A percentile compares a stretch with the other conserved stretches of the same genome.
These are phyloP conservation scores for Physcia stellaris DNA, from an alignment of 495 filamentous ascomycete species.

Conservation along the genomic window DNA sequence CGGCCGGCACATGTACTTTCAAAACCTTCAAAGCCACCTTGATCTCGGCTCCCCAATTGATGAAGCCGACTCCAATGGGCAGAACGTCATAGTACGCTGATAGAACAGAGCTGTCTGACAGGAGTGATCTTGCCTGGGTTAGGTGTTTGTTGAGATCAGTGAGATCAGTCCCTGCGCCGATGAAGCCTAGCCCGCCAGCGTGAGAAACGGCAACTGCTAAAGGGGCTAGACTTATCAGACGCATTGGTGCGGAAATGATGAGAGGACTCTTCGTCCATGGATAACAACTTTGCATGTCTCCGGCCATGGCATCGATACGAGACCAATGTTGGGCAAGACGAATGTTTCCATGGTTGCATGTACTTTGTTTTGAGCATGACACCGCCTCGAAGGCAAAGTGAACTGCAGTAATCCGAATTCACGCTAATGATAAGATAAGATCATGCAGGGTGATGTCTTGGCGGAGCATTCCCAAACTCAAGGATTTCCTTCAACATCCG, in stretches of 20 bases:
- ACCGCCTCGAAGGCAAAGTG: too few species aligned
- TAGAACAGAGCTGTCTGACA: slow-evolving; percentile 6
- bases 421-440: too few species aligned
- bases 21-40: slow-evolving; percentile 25
- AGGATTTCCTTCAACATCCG: too few species aligned
- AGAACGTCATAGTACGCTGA: slow-evolving; percentile 17
- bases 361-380: too few species aligned
- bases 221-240: slow-evolving; percentile 40
- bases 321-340: too few species aligned
- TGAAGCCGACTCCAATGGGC: slow-evolving; percentile 49
- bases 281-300: too few species aligned
- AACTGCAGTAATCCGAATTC: too few species aligned
- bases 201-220: slow-evolving; percentile 44
- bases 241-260: slow-evolving; percentile 53
- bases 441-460: too few species aligned
- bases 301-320: too few species aligned
- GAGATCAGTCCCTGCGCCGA: slow-evolving; percentile 22
- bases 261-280: slow-evolving; percentile 48
- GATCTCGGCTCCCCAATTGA: slow-evolving; percentile 34
- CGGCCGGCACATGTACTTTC: slow-evolving; percentile 36
- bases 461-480: too few species aligned
- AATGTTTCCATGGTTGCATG: too few species aligned
- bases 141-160: slow-evolving; percentile 17
- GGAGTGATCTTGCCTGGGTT: slow-evolving; percentile 12
- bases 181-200: slow-evolving; percentile 45